phyloP scores from a whole-genome alignment of 805 yeast species.

The Nakazawaea anatomiae region DNA sequence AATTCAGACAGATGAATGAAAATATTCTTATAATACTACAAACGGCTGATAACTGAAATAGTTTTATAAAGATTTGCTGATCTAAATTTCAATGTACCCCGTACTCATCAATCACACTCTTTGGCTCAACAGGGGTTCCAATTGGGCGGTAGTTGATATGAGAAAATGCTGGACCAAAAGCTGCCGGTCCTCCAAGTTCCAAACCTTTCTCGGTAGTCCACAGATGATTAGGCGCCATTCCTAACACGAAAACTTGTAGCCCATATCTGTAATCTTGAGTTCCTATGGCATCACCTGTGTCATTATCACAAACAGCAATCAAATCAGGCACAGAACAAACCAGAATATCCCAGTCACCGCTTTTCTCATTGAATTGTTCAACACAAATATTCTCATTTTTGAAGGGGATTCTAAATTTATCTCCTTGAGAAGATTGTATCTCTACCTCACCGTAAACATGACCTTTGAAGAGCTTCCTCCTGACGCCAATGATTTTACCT shows the following conservation, averaged over 20 bases:
- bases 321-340: constrained; percentile 41
- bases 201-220: constrained; percentile 33
- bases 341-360: constrained; percentile 21
- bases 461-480: constrained; percentile 33
- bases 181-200: constrained; percentile 35
- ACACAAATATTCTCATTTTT: constrained; percentile 41
- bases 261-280: constrained; percentile 45
- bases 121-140: constrained; percentile 24
- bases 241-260: constrained; percentile 35
- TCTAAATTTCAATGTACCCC: not conserved
- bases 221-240: constrained; percentile 28
- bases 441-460: constrained; percentile 40
- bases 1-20: no score
- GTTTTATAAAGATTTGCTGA: not conserved
- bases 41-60: no score
- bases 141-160: constrained; percentile 27
- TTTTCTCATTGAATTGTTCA: constrained; percentile 15
- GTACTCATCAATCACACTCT: constrained; percentile 31
- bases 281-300: constrained; percentile 40
- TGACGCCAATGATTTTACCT: constrained; percentile 40
- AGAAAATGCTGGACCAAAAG: constrained; percentile 24
- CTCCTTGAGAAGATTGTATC: constrained; percentile 18
- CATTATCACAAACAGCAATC: constrained; percentile 34
- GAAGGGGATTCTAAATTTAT: constrained; percentile 31
- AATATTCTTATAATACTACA: no score